Evolutionary conservation across 306 rosid species (phyloP), one percentile per base, ranked within the genome.

Genomic region (Acacia acuminata): DNA sequence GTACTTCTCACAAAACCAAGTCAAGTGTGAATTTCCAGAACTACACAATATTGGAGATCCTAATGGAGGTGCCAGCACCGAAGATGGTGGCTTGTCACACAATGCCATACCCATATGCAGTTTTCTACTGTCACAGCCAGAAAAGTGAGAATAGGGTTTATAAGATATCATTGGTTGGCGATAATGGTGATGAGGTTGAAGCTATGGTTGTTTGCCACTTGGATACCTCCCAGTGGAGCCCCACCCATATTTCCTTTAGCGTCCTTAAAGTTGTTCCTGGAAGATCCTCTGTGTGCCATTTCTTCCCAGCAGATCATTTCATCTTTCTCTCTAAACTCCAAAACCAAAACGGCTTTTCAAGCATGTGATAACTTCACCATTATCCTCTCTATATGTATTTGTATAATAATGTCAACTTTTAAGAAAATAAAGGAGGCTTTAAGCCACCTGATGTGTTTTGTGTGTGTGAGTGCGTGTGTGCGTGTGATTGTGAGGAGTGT

Each of bases 51-150:
- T 38, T 87, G 44, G 89, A 89, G 4, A 76, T 43, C 14, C 91
- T 93, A 0, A n/a, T 43, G 38, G 87, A 81, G 50, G 55, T 92
- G 3, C 25, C 61, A 48, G 94, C 94, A 47, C 79, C 91, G 0
- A 88, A 79, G 84, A 91, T 95, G 88, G 99, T 93, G 20, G 91
- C 99, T 14, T 95, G 98, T 56, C 98, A 93, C 71, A 85, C 89
- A 19, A 86, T 90, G 96, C 94, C 98, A 5, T 95, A 95, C 55
- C 98, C 98, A 32, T 92, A 90, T 48, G 89, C 92, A 4, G 85
- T 93, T 20, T 92, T 84, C 44, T 92, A 90, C 20, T 90, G 96
- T 38, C 99, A 93, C 32, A 87, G 85, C 85, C 97, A 89, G 42
- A 63, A 71, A 25, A 88, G 84, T 53, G 84, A 75, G 83, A 93